phyloP scores from a whole-genome alignment of 805 yeast genomes.

The Ogataea glucozyma region DNA sequence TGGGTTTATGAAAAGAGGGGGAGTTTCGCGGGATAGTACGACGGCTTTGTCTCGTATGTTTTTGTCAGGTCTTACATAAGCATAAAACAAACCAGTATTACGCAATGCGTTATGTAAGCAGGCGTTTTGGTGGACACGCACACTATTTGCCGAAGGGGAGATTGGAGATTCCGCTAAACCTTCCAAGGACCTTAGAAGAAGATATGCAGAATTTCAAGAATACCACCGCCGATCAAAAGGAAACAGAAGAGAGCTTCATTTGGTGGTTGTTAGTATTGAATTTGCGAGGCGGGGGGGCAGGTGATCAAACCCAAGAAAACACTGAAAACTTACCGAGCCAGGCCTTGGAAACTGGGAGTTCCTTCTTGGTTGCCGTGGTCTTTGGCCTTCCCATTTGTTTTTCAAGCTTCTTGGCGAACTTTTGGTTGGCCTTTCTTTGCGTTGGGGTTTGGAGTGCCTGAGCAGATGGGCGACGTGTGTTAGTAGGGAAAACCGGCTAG shows the following conservation, averaged over 20 bases:
- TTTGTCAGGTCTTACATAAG: not conserved
- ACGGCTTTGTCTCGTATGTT: not conserved
- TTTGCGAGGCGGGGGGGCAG: not conserved
- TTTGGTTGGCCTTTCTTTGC: conserved; percentile 85
- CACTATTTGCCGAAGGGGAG: not conserved
- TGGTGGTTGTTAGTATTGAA: conserved; percentile 5
- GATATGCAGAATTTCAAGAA: conserved; percentile 63
- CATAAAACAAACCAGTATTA: too few relatives aligned
- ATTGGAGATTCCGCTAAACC: not conserved
- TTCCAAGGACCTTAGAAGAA: conserved; percentile 43
- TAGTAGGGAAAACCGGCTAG: not conserved
- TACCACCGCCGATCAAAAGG: conserved; percentile 79
- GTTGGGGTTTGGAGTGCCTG: conserved; percentile 80
- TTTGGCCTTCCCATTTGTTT: conserved; percentile 75
- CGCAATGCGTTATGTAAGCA: too few relatives aligned
- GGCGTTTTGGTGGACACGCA: too few relatives aligned
- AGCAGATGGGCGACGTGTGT: not conserved
- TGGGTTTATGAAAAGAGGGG: conserved; percentile 1
- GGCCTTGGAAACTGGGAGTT: conserved; percentile 56
- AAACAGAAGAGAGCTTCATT: conserved; percentile 46
- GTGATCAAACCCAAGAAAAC: too few relatives aligned
- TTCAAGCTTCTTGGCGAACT: conserved; percentile 73
- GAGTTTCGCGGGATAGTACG: not conserved
- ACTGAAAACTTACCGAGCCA: conserved; percentile 67
- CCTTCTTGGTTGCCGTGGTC: conserved; percentile 38